These are phyloP conservation scores for Kodamaea laetipori DNA, from an alignment of 805 yeast genomes.

Conservation along the genomic window DNA sequence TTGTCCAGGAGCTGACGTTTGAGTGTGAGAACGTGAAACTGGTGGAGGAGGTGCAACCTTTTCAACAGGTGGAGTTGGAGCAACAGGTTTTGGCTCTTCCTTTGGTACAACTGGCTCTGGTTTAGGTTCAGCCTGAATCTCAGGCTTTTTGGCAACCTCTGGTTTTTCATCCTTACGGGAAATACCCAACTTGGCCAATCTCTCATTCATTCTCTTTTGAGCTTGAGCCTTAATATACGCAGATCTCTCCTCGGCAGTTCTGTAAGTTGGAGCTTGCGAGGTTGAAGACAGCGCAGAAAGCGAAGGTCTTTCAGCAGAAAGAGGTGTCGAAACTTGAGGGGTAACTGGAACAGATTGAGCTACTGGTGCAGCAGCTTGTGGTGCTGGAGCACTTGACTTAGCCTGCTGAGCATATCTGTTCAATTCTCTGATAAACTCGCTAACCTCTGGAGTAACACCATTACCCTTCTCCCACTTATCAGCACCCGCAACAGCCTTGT, in stretches of 20 bases:
- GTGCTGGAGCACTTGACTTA: slow-evolving; percentile 8
- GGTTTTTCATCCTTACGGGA: slow-evolving; percentile 35
- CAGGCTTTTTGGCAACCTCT: slow-evolving; percentile 15
- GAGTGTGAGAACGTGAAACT: slow-evolving; percentile 1
- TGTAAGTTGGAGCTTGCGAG: slow-evolving; percentile 28
- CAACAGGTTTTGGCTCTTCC: not conserved
- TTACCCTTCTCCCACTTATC: slow-evolving; percentile 81
- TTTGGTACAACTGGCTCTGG: slow-evolving; percentile 3
- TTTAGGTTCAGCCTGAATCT: slow-evolving; percentile 2
- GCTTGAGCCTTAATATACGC: slow-evolving; percentile 80
- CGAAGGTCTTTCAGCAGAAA: slow-evolving; percentile 4
- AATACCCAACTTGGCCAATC: slow-evolving; percentile 79
- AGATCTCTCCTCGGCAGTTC: slow-evolving; percentile 66
- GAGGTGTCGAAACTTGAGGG: slow-evolving; percentile 13
- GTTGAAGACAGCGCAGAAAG: not conserved
- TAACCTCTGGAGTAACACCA: slow-evolving; percentile 68
- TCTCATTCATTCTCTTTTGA: slow-evolving; percentile 76
- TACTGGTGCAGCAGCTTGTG: slow-evolving; percentile 18
- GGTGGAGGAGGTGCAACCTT: slow-evolving; percentile 7
- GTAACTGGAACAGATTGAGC: slow-evolving; percentile 19
- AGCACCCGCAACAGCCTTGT: slow-evolving; percentile 51
- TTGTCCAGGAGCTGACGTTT: slow-evolving; percentile 6
- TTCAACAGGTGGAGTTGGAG: slow-evolving; percentile 6
- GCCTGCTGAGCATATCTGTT: slow-evolving; percentile 21
- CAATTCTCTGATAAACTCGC: slow-evolving; percentile 60